Percentiles rank a stretch among this genome's conserved stretches.
phyloP scores from a whole-genome alignment of 2,329 filamentous ascomycete genomes.

The Alternaria sp. region DNA sequence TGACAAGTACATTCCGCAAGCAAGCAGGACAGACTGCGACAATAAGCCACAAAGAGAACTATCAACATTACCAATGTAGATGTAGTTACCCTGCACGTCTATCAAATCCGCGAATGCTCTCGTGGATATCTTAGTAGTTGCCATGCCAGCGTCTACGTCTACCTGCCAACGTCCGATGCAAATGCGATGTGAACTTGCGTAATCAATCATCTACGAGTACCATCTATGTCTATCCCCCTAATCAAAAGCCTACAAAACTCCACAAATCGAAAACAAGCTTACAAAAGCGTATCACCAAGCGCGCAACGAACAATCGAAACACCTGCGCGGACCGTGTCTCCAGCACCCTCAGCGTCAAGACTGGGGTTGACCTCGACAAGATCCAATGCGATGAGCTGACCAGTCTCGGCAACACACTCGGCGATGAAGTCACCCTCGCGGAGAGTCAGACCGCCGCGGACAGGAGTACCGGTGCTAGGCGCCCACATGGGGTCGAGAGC shows the following conservation, averaged over 20 bases:
- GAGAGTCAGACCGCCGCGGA: constrained; percentile 89
- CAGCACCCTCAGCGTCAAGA: constrained; percentile 66
- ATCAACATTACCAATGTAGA: no score
- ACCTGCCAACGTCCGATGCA: no score
- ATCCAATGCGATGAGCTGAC: constrained; percentile 65
- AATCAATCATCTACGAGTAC: not conserved
- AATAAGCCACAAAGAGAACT: no score
- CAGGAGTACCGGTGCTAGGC: constrained; percentile 92
- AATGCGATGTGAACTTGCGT: not conserved
- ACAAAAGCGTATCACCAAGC: constrained; percentile 89
- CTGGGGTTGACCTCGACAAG: constrained; percentile 65
- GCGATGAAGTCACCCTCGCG: constrained; percentile 98
- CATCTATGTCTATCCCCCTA: not conserved
- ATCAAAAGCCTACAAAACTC: not conserved
- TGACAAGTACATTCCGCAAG: no score
- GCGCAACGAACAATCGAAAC: constrained; percentile 92
- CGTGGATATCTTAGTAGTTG: no score
- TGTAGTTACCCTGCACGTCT: no score
- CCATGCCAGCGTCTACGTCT: no score
- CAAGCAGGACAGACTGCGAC: no score
- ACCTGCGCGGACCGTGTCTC: constrained; percentile 88
- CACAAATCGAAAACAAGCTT: constrained; percentile 12
- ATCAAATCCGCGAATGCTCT: no score
- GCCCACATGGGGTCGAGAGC: constrained; percentile 96
- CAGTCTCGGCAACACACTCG: constrained; percentile 67